These are phyloP conservation scores for Parsonsia alboflavescens DNA, from an alignment of 257 asterid species.

Conservation along the genomic window DNA sequence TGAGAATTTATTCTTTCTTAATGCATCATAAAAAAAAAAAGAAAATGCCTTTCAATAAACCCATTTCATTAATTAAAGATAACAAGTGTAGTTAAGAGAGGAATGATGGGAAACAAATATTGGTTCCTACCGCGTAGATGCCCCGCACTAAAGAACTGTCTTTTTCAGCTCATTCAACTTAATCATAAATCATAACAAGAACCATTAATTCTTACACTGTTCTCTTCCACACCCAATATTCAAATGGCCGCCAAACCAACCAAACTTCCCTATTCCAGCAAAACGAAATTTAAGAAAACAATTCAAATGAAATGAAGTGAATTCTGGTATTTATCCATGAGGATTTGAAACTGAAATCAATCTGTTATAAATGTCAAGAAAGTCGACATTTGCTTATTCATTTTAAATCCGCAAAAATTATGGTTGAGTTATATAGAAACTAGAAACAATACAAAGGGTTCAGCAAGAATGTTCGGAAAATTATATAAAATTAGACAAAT, in stretches of 20 bases:
- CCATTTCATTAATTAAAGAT: no score
- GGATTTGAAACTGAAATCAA: background rate
- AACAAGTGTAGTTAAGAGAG: background rate
- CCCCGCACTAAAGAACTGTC: background rate
- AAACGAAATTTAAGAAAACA: background rate
- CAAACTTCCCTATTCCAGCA: background rate
- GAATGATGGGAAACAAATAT: background rate
- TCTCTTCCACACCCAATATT: background rate
- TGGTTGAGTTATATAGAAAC: background rate
- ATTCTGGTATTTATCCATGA: background rate
- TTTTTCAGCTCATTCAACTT: background rate
- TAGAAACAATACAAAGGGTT: background rate
- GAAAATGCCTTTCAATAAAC: no score
- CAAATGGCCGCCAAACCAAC: background rate
- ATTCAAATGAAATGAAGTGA: no score
- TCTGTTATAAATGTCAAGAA: background rate
- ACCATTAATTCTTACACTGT: no score
- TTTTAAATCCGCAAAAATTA: background rate
- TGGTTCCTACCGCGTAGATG: conserved; percentile 1
- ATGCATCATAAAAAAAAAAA: no score
- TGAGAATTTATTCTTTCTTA: no score
- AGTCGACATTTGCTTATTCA: background rate
- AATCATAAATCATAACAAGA: background rate
- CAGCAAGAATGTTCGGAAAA: conserved; percentile 15
- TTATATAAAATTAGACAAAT: conserved; percentile 1